These are phyloP conservation scores for Diaporthe ilicicola DNA, from an alignment of 2,329 filamentous ascomycete species.

Conservation along the genomic window DNA sequence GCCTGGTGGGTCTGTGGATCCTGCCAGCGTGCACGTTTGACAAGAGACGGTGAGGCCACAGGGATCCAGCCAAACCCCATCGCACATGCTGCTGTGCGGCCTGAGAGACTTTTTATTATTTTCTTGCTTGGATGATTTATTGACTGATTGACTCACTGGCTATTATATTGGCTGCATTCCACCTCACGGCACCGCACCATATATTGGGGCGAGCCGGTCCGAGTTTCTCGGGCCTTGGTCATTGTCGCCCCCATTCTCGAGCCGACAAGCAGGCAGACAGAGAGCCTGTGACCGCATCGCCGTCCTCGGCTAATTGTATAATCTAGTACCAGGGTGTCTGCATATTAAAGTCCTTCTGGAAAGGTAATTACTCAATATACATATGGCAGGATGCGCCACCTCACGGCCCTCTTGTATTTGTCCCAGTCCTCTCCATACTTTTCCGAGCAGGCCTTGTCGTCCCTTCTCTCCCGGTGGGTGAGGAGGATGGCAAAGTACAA, in stretches of 20 bases:
- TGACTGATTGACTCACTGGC: neutral
- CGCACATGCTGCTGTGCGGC: conserved; percentile 24
- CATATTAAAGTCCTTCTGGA: no score
- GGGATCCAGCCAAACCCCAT: conserved; percentile 5
- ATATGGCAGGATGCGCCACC: conserved; percentile 80
- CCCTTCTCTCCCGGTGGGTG: conserved; percentile 81
- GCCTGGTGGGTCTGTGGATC: conserved; percentile 24
- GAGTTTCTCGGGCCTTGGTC: neutral
- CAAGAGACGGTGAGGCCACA: conserved; percentile 32
- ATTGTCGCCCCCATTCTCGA: conserved; percentile 4
- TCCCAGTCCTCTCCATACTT: conserved; percentile 93
- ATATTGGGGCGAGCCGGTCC: neutral
- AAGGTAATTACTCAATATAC: conserved; percentile 69
- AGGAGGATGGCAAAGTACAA: conserved; percentile 85
- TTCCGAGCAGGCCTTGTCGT: conserved; percentile 83
- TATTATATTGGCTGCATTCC: neutral
- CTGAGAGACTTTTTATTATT: conserved; percentile 6
- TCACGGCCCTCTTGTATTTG: conserved; percentile 79
- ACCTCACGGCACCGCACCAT: neutral
- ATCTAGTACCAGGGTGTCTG: no score
- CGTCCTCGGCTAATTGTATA: neutral
- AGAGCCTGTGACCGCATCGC: neutral
- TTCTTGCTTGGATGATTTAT: neutral
- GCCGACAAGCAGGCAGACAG: neutral
- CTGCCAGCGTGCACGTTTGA: conserved; percentile 29